phyloP scores from a whole-genome alignment of 257 asterid species.

The Capsicum pubescens region DNA sequence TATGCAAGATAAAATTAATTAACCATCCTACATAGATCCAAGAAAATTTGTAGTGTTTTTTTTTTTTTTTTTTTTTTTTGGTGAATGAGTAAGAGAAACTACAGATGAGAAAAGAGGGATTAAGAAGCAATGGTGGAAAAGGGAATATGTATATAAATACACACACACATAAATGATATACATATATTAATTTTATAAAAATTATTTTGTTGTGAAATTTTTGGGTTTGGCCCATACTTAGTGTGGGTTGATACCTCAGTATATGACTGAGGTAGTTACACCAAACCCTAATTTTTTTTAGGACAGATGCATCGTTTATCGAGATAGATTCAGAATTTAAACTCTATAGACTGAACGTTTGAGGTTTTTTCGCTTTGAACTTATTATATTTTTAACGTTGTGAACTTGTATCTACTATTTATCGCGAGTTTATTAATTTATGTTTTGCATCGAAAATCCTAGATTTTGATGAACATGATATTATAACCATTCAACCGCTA shows the following conservation, averaged over 20 bases:
- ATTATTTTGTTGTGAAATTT: background rate
- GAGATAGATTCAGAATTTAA: background rate
- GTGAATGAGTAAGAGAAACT: background rate
- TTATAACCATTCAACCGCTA: no score
- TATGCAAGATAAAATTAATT: background rate
- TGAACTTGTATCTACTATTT: background rate
- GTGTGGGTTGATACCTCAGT: conserved; percentile 8
- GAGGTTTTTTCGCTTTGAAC: background rate
- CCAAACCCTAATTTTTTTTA: conserved; percentile 40
- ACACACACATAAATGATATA: background rate
- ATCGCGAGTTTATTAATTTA: background rate
- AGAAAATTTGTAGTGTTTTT: background rate
- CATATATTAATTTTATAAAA: background rate
- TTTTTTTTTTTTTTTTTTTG: no score
- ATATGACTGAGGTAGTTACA: background rate
- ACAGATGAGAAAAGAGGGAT: background rate
- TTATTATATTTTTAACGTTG: background rate
- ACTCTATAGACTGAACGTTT: background rate
- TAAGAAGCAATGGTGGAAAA: conserved; percentile 30
- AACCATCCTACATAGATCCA: background rate
- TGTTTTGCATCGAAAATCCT: background rate
- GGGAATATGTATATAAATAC: background rate
- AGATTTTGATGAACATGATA: background rate
- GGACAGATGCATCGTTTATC: background rate
- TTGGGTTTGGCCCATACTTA: conserved; percentile 29